Percentiles rank a stretch among this genome's conserved stretches.
These are phyloP conservation scores for Trichocladium uniseriatum DNA, from an alignment of 495 filamentous ascomycete species.

Conservation along the genomic window DNA sequence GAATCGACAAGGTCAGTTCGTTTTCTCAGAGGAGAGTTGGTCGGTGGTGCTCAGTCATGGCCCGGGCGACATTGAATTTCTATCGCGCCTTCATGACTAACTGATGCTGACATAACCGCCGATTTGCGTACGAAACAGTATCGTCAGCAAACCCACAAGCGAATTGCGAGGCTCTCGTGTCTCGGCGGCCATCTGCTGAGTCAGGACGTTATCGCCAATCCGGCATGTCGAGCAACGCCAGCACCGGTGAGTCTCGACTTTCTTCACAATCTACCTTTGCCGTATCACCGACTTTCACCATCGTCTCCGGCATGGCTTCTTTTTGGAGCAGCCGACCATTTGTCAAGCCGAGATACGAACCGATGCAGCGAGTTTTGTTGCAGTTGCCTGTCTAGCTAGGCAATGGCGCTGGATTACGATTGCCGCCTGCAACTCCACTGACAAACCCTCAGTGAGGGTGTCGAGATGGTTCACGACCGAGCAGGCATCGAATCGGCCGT, in stretches of 20 bases:
- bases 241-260: constrained; percentile 11
- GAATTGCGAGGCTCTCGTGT: neutral
- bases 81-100: neutral
- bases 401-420: neutral
- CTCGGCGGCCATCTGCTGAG: constrained; percentile 12
- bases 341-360: neutral
- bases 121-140: neutral
- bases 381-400: neutral
- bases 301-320: neutral
- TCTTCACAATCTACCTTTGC: neutral
- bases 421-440: too few relatives aligned
- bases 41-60: neutral
- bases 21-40: too few relatives aligned
- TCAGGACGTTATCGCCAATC: constrained; percentile 13
- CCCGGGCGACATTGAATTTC: neutral
- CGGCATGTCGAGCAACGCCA: constrained; percentile 12
- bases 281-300: neutral
- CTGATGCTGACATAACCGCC: neutral
- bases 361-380: neutral
- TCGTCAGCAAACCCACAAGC: neutral
- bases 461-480: too few relatives aligned
- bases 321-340: neutral
- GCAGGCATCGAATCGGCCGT: too few relatives aligned
- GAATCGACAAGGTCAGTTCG: neutral
- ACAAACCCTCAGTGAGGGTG: too few relatives aligned